Evolutionary conservation across 1,284 basidiomycete species (phyloP).

Genomic region (Porodaedalea pini): DNA sequence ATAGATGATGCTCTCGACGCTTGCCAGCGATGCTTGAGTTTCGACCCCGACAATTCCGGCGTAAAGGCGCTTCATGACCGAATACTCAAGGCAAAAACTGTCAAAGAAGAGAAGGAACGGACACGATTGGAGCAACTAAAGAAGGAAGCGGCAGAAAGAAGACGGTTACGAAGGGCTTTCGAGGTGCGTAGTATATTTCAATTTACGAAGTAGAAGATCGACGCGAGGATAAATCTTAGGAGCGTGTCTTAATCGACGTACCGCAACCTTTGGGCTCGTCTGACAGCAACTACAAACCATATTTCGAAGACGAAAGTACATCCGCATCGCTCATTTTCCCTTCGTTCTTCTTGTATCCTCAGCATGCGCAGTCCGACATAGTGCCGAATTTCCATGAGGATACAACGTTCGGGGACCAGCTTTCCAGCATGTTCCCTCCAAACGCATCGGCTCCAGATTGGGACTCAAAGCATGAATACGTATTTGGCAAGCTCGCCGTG

Average conservation of each 20-base stretch:
- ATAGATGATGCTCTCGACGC: constrained; percentile 80
- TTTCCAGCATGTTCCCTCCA: constrained; percentile 80
- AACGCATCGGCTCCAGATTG: constrained; percentile 62
- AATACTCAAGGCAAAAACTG: constrained; percentile 42
- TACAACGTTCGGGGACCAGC: constrained; percentile 76
- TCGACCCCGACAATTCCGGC: constrained; percentile 53
- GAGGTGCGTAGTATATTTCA: constrained; percentile 42
- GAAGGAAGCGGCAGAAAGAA: constrained; percentile 46
- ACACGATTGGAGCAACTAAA: constrained; percentile 46
- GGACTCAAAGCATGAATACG: constrained; percentile 78
- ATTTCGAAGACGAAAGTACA: constrained; percentile 58
- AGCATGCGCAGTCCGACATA: constrained; percentile 84
- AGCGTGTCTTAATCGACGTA: constrained; percentile 58
- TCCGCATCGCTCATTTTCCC: constrained; percentile 75
- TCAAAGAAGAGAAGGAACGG: constrained; percentile 48
- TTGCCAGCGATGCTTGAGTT: constrained; percentile 61
- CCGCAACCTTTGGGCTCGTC: constrained; percentile 57
- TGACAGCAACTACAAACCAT: constrained; percentile 52
- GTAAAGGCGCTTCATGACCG: constrained; percentile 47
- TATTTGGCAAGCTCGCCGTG: constrained; percentile 61
- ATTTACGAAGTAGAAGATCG: not conserved
- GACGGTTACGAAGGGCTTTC: constrained; percentile 52
- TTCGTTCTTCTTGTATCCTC: constrained; percentile 90
- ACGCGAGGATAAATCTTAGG: constrained; percentile 36
- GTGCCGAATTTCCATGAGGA: constrained; percentile 86